These are phyloP conservation scores for Phytopythium boreale DNA, from an alignment of 352 stramenopile species.

Conservation along the genomic window DNA sequence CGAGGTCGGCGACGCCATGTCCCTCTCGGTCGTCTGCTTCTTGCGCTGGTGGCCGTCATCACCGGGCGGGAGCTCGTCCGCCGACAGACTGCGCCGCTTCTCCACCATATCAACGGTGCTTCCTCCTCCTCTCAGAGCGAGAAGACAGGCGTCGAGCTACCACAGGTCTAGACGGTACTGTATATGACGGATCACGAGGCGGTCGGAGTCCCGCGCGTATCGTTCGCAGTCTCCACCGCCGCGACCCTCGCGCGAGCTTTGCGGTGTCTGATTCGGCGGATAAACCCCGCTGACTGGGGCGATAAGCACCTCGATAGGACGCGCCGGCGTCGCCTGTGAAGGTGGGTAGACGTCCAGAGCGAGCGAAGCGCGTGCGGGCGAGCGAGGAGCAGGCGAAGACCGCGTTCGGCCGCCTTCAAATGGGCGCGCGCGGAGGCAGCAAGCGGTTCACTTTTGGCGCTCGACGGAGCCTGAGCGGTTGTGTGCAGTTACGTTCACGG, in stretches of 20 bases:
- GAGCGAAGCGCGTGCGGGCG: not conserved
- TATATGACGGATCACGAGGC: not conserved
- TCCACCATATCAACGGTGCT: slow-evolving; percentile 31
- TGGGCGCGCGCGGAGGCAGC: not conserved
- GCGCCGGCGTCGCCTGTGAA: not conserved
- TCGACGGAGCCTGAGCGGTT: not conserved
- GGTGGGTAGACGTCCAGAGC: not conserved
- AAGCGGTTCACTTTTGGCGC: not conserved
- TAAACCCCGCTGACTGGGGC: not conserved
- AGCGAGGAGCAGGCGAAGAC: not conserved
- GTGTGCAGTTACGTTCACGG: not conserved
- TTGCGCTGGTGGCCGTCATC: slow-evolving; percentile 25
- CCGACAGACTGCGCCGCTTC: slow-evolving; percentile 38
- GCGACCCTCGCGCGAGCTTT: not conserved
- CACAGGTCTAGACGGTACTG: not conserved
- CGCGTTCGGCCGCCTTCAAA: not conserved
- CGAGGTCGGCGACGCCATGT: not conserved
- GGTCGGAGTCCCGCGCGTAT: not conserved
- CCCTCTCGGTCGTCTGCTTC: slow-evolving; percentile 16
- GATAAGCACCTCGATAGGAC: not conserved
- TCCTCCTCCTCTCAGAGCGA: not conserved
- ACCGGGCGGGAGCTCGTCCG: slow-evolving; percentile 1
- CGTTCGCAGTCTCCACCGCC: not conserved
- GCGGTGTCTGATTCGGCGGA: not conserved
- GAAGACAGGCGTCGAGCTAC: not conserved